phyloP scores from a whole-genome alignment of 306 rosid genomes.

The Vigna angularis region DNA sequence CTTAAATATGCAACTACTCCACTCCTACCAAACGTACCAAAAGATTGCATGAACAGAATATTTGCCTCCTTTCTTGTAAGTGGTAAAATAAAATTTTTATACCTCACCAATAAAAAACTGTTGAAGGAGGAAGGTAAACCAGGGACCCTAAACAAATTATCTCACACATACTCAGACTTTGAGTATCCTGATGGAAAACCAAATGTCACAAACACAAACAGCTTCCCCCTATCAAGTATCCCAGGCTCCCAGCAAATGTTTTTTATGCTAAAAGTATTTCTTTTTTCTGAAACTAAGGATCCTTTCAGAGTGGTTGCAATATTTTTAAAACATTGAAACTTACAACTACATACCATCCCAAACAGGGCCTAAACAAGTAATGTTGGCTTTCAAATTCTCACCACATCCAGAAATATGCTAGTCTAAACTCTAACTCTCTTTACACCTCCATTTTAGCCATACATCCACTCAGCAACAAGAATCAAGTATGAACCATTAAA shows the following conservation, averaged over 20 bases:
- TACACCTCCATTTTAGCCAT: not conserved
- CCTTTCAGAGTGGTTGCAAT: too few species aligned
- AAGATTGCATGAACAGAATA: slow-evolving; percentile 15
- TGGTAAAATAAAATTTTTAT: not conserved
- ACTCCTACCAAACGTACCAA: slow-evolving; percentile 24
- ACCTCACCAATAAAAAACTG: not conserved
- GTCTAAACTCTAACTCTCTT: slow-evolving; percentile 1
- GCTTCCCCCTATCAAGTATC: not conserved
- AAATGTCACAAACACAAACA: slow-evolving; percentile 12
- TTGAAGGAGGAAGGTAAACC: slow-evolving; percentile 12
- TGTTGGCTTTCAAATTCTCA: slow-evolving; percentile 17
- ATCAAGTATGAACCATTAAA: slow-evolving; percentile 14
- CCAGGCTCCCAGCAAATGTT: slow-evolving; percentile 12
- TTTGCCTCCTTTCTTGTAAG: too few species aligned
- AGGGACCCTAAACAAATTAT: not conserved
- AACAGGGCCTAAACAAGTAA: slow-evolving; percentile 1
- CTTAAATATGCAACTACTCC: not conserved
- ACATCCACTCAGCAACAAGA: slow-evolving; percentile 15
- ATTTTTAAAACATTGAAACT: too few species aligned
- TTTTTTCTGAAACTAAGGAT: slow-evolving; percentile 1
- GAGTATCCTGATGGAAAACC: not conserved
- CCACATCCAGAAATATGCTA: slow-evolving; percentile 22
- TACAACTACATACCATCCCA: too few species aligned
- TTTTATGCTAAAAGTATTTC: slow-evolving; percentile 11
- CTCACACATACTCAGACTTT: slow-evolving; percentile 22